phyloP scores from a whole-genome alignment of 352 stramenopile genomes.

The Globisporangium cystogenes region DNA sequence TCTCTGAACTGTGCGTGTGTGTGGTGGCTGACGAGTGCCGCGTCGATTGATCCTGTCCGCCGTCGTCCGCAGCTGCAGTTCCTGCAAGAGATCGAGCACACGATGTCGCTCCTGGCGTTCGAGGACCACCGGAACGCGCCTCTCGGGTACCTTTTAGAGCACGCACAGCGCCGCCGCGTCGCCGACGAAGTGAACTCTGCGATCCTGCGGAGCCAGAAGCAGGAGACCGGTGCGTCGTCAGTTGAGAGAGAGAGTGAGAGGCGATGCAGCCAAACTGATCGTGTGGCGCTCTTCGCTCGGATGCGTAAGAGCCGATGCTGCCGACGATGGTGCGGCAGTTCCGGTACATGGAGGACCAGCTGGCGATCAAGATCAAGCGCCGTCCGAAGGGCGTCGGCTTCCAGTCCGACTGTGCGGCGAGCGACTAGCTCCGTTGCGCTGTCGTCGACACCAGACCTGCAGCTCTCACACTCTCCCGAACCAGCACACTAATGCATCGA shows the following conservation, averaged over 20 bases:
- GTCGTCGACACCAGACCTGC: no score
- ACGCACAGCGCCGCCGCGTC: conserved; percentile 55
- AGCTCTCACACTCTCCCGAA: no score
- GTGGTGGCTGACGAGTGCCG: no score
- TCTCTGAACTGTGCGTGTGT: no score
- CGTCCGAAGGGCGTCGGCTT: conserved; percentile 38
- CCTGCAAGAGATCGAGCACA: conserved; percentile 71
- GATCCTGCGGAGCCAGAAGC: conserved; percentile 64
- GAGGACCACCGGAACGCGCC: conserved; percentile 57
- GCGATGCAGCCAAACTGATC: neutral
- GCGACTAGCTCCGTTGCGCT: neutral
- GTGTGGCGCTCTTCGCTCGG: neutral
- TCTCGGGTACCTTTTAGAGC: conserved; percentile 49
- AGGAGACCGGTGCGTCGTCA: conserved; percentile 66
- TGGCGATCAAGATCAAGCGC: conserved; percentile 56
- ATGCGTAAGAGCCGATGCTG: conserved; percentile 52
- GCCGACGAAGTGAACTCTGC: conserved; percentile 73
- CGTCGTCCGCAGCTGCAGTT: conserved; percentile 39
- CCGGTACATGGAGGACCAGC: conserved; percentile 73
- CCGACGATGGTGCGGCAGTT: conserved; percentile 76
- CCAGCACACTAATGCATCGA: neutral
- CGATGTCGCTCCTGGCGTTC: conserved; percentile 75
- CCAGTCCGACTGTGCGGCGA: conserved; percentile 14
- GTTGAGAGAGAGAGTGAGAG: no score
- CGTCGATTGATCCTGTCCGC: neutral